Base-by-base conservation (phyloP, 345 rosid species). In the Euphorbia peplus region DNA sequence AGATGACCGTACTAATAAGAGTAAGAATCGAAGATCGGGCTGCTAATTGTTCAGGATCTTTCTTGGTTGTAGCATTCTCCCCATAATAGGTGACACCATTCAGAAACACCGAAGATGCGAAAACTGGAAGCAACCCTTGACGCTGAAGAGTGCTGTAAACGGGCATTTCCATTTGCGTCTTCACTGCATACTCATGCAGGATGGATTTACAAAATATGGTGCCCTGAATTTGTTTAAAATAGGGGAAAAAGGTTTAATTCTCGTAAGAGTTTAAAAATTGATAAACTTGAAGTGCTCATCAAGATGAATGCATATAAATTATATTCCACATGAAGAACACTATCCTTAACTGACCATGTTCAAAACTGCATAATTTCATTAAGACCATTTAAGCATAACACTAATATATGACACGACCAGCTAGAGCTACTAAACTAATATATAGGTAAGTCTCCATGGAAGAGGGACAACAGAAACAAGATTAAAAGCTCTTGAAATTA, bases 21-120 rank as follows among this genome's bases (percentile, higher is more conserved):
- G 87, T 69, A 24, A 61, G 70, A 60, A 85, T 67, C 48, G 18
- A 78, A 19, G 73, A 69, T 63, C 76, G 82, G 53, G 87, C 87
- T 65, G 83, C 85, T 63, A 85, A 48, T 51, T 83, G 83, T 60
- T 83, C 85, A 61, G 89, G 87, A 55, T 83, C 85, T 73, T 81
- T 85, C 76, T 85, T 83, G 63, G 8, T 83, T 75, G 35, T 69
- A 10, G 77, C 75, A 42, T 29, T 5, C 37, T 79, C 72, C 6
- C 82, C 81, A 3, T 64, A 66, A 53, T 73, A 85, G 25, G 72
- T 52, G 29, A 57, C 51, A 39, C 78, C 81, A 74, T 77, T 73
- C 61, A 79, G 81, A 50, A 64, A 70, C 60, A 79, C 21, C 37
- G 73, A 59, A 1, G 84, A 83, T 24, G 29, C 50, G 70, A 85